Evolutionary conservation across 108 stramenopile genomes (phyloP).

Genomic region (Pseudonitzschia multiseries): DNA sequence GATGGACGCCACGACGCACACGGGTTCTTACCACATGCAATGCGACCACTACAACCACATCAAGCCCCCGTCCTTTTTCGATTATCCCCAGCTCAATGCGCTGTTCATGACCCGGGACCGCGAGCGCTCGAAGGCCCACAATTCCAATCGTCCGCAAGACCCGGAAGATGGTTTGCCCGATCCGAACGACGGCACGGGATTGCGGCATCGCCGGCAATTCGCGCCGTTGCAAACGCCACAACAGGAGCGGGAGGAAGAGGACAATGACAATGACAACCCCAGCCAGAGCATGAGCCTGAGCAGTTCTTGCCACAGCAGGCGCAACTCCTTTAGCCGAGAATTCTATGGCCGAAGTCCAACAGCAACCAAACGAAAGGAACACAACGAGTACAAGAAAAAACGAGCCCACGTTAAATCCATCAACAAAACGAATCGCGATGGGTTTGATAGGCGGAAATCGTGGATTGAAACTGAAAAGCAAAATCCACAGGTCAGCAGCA

Average conservation of each 20-base stretch:
- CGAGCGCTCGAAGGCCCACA: conserved; percentile 39
- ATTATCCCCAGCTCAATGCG: conserved; percentile 62
- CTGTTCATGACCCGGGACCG: conserved; percentile 60
- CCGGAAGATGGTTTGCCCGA: not conserved
- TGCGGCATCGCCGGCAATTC: too few relatives aligned
- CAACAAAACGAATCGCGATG: not conserved
- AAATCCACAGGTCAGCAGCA: conserved; percentile 10
- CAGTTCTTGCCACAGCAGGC: too few relatives aligned
- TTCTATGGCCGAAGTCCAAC: not conserved
- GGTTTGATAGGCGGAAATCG: too few relatives aligned
- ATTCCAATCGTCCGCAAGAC: not conserved
- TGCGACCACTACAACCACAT: conserved; percentile 48
- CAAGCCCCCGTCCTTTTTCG: conserved; percentile 63
- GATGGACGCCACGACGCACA: conserved; percentile 61
- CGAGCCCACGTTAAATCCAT: too few relatives aligned
- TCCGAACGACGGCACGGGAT: not conserved
- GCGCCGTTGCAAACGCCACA: too few relatives aligned
- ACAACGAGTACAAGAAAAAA: not conserved
- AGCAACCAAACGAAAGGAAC: not conserved
- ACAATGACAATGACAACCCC: not conserved
- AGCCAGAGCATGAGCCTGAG: too few relatives aligned
- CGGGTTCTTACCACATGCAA: conserved; percentile 67
- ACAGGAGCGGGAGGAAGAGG: not conserved
- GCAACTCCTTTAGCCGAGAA: not conserved
- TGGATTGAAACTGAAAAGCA: too few relatives aligned